Conservation (phyloP, 768 basidiomycete genomes). For the Auriscalpium vulgare region DNA sequence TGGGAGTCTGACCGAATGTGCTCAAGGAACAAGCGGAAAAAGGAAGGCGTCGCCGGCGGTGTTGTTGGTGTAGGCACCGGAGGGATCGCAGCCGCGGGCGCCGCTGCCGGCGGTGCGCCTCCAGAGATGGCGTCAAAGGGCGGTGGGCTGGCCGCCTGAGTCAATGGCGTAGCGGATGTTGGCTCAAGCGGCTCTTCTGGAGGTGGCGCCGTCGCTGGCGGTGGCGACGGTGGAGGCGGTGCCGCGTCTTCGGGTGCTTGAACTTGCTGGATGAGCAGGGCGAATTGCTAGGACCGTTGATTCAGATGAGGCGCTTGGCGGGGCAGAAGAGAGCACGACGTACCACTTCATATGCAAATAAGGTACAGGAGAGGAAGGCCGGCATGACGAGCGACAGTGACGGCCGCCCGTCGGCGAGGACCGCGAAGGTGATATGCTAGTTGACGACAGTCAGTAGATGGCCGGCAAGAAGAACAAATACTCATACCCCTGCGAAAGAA, state of each 20-base stretch:
- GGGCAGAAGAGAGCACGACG: conserved; percentile 16
- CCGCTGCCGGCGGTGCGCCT: conserved; percentile 5
- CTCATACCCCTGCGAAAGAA: conserved; percentile 63
- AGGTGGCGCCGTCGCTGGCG: conserved; percentile 7
- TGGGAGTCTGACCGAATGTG: conserved; percentile 65
- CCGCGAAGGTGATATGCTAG: conserved; percentile 78
- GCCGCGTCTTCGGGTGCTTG: conserved; percentile 66
- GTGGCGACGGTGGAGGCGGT: conserved; percentile 17
- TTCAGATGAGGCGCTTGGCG: not conserved
- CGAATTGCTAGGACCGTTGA: conserved; percentile 58
- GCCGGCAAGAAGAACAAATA: not conserved
- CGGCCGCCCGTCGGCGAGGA: conserved; percentile 74
- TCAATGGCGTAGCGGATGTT: not conserved
- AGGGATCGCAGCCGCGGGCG: conserved; percentile 1
- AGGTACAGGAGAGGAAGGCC: conserved; percentile 72
- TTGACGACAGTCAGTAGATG: not conserved
- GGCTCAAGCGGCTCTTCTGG: conserved; percentile 20
- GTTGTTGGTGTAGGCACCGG: conserved; percentile 17
- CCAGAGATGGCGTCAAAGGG: conserved; percentile 4
- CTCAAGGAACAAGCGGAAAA: conserved; percentile 45
- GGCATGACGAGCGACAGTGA: conserved; percentile 79
- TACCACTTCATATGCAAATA: conserved; percentile 81
- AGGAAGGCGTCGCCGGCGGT: conserved; percentile 14
- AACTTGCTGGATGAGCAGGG: conserved; percentile 70
- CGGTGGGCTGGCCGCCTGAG: not conserved